phyloP scores from a whole-genome alignment of 192 early-diverging fungal species.

The Coemansia sp. region DNA sequence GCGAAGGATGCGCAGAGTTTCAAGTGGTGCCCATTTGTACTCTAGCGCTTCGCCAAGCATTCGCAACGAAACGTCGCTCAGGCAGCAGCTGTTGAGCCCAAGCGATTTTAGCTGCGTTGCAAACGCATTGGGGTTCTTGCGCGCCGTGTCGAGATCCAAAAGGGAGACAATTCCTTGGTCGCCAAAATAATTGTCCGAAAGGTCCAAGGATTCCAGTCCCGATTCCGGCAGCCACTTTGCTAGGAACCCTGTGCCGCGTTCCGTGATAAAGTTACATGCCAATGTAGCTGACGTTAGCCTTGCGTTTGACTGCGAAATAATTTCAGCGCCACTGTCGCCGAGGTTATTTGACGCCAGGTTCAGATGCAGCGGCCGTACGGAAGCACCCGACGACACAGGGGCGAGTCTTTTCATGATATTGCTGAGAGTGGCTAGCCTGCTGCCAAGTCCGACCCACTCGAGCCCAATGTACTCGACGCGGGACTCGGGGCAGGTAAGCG shows the following conservation, averaged over 20 bases:
- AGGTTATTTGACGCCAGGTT: slow-evolving; percentile 50
- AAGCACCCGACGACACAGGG: not conserved
- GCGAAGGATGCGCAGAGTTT: slow-evolving; percentile 44
- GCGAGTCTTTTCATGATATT: slow-evolving; percentile 27
- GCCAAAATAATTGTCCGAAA: slow-evolving; percentile 56
- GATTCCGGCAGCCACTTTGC: slow-evolving; percentile 48
- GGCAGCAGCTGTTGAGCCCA: slow-evolving; percentile 50
- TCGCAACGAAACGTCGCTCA: slow-evolving; percentile 48
- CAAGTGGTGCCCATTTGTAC: slow-evolving; percentile 45
- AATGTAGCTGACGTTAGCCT: slow-evolving; percentile 39
- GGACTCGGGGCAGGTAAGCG: slow-evolving; percentile 20
- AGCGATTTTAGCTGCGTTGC: slow-evolving; percentile 34
- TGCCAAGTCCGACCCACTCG: slow-evolving; percentile 48
- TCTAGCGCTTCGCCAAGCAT: slow-evolving; percentile 30
- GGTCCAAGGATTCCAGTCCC: slow-evolving; percentile 28
- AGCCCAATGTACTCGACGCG: slow-evolving; percentile 48
- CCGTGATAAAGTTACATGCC: slow-evolving; percentile 53
- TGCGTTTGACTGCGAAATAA: slow-evolving; percentile 29
- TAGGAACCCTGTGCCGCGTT: slow-evolving; percentile 36
- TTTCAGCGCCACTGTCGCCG: slow-evolving; percentile 41
- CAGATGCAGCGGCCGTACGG: slow-evolving; percentile 23
- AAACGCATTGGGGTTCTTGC: not conserved
- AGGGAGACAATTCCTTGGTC: slow-evolving; percentile 48
- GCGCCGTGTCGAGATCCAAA: slow-evolving; percentile 10
- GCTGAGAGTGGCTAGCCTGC: slow-evolving; percentile 33